phyloP scores from a whole-genome alignment of 73 alveolate genomes.

The Blepharisma stoltei region DNA sequence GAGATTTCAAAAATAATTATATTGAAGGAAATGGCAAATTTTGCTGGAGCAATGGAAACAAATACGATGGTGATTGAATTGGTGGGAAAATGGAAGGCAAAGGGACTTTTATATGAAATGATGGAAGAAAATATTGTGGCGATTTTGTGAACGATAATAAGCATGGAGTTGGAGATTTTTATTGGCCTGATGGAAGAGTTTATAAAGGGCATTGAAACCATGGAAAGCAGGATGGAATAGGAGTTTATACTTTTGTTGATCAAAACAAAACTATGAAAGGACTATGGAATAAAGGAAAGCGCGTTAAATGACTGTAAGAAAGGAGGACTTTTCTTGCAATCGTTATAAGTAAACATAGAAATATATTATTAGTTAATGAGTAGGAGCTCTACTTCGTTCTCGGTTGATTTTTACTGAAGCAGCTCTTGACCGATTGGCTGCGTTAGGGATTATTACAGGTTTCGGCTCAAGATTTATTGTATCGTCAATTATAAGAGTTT shows the following conservation, averaged over 20 bases:
- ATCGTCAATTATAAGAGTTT: too few species aligned
- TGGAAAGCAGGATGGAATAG: slow-evolving; percentile 65
- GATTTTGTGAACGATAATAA: slow-evolving; percentile 49
- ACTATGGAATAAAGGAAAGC: slow-evolving; percentile 42
- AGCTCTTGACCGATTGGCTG: too few species aligned
- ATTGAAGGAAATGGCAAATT: slow-evolving; percentile 70
- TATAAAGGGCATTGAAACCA: slow-evolving; percentile 70
- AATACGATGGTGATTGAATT: slow-evolving; percentile 71
- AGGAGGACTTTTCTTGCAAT: too few species aligned
- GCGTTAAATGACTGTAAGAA: slow-evolving; percentile 37
- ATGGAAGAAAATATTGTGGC: slow-evolving; percentile 62
- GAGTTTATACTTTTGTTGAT: slow-evolving; percentile 34
- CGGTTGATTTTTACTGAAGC: too few species aligned
- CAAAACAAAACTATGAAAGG: slow-evolving; percentile 36
- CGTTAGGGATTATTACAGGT: too few species aligned
- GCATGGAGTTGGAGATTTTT: slow-evolving; percentile 53
- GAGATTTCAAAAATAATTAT: slow-evolving; percentile 58
- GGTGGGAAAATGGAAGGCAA: slow-evolving; percentile 54
- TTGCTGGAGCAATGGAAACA: slow-evolving; percentile 80
- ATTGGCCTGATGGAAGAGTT: slow-evolving; percentile 64
- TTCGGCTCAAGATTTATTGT: too few species aligned
- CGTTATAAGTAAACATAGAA: too few species aligned
- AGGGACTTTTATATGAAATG: slow-evolving; percentile 54
- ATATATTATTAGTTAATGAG: too few species aligned
- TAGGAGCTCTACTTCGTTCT: too few species aligned